Evolutionary conservation across 2,329 filamentous ascomycete genomes (phyloP).

Genomic region (Penicillium corylophilum): DNA sequence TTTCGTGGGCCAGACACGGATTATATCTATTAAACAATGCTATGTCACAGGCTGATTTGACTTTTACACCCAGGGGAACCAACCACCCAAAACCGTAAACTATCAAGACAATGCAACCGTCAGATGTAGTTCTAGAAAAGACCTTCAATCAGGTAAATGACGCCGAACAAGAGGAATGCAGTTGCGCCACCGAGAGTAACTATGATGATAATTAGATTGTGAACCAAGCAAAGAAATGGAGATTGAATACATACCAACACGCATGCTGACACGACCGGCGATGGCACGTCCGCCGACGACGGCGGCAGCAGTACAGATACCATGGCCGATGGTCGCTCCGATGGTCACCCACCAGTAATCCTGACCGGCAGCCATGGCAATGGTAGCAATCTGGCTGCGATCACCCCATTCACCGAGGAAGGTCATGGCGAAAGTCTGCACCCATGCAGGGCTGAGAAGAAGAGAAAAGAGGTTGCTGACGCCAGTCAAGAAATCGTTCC

Average conservation of each 20-base stretch:
- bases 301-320: constrained; percentile 83
- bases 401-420: constrained; percentile 99
- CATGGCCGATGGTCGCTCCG: constrained; percentile 82
- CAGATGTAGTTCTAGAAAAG: constrained; percentile 50
- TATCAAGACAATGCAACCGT: constrained; percentile 6
- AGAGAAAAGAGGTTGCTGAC: constrained; percentile 84
- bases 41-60: constrained; percentile 15
- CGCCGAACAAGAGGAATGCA: constrained; percentile 85
- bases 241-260: constrained; percentile 72
- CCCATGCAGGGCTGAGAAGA: constrained; percentile 92
- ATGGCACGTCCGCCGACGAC: constrained; percentile 91
- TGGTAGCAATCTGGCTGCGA: constrained; percentile 94
- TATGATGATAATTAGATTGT: constrained; percentile 42
- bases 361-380: constrained; percentile 96
- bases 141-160: constrained; percentile 87
- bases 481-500: constrained; percentile 56
- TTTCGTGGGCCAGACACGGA: constrained; percentile 1
- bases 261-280: constrained; percentile 89
- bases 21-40: constrained; percentile 14
- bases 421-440: constrained; percentile 98
- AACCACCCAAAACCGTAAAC: constrained; percentile 8
- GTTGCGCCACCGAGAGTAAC: constrained; percentile 89
- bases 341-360: constrained; percentile 99
- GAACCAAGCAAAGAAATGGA: neutral
- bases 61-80: constrained; percentile 9